These are phyloP conservation scores for Gryganskiella cystojenkinii DNA, from an alignment of 192 early-diverging fungal genomes.

Conservation along the genomic window DNA sequence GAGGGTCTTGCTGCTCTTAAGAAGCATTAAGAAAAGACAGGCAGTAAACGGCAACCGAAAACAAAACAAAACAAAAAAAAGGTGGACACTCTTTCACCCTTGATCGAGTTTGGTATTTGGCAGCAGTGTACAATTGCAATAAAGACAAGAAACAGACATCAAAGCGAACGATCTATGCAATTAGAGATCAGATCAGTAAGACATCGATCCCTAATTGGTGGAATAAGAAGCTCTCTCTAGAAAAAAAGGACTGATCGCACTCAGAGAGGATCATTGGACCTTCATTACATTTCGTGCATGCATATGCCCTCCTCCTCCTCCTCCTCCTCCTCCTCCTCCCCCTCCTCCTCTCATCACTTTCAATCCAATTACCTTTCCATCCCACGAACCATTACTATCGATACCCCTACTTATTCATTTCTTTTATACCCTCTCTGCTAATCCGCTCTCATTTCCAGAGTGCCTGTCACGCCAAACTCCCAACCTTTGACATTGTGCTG, in stretches of 20 bases:
- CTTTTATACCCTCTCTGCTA: too few species aligned
- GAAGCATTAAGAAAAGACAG: constrained; percentile 11
- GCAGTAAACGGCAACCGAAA: not conserved
- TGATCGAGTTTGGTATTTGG: not conserved
- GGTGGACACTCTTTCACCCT: not conserved
- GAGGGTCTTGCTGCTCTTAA: constrained; percentile 48
- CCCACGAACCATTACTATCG: too few species aligned
- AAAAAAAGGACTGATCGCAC: too few species aligned
- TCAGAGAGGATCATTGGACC: not conserved
- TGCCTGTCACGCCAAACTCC: too few species aligned
- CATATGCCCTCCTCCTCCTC: not conserved
- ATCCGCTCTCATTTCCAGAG: too few species aligned
- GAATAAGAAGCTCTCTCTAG: too few species aligned
- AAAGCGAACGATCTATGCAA: not conserved
- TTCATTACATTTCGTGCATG: not conserved
- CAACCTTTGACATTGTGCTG: too few species aligned
- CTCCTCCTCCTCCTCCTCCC: not conserved
- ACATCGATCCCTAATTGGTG: too few species aligned
- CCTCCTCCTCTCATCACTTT: too few species aligned
- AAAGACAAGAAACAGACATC: not conserved
- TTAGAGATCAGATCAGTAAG: not conserved
- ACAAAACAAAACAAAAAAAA: not conserved
- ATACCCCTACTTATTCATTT: too few species aligned
- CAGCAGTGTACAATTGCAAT: not conserved
- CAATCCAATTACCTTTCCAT: too few species aligned